Evolutionary conservation across 2,329 filamentous ascomycete genomes (phyloP).

Genomic region (Ophiosphaerella korrae): DNA sequence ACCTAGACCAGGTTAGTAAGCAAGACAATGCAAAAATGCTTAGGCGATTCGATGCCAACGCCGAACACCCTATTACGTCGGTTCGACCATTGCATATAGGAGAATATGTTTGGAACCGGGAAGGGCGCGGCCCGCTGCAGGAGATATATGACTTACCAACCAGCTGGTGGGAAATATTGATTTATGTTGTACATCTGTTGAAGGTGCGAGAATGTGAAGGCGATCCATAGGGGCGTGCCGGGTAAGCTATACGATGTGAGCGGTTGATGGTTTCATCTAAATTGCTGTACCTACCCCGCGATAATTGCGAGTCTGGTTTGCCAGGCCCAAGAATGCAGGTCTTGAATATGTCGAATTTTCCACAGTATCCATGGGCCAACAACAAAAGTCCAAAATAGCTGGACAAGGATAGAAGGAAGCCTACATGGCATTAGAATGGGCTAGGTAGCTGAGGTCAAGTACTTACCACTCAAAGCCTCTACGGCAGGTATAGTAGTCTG

Average conservation of each 20-base stretch:
- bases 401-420: constrained; percentile 45
- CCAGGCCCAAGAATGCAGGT: constrained; percentile 48
- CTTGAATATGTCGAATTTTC: constrained; percentile 45
- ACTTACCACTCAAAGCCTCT: constrained; percentile 69
- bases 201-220: constrained; percentile 41
- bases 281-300: constrained; percentile 34
- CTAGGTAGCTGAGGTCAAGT: background rate
- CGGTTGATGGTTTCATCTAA: background rate
- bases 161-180: constrained; percentile 40
- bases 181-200: constrained; percentile 31
- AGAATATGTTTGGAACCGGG: background rate
- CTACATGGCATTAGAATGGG: constrained; percentile 21
- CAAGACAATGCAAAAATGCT: background rate
- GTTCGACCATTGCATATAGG: constrained; percentile 1
- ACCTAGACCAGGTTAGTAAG: constrained; percentile 25
- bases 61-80: constrained; percentile 1
- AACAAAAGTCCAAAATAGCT: constrained; percentile 44
- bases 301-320: constrained; percentile 46
- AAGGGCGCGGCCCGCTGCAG: background rate
- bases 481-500: constrained; percentile 51
- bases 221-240: constrained; percentile 46
- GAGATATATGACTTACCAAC: constrained; percentile 34
- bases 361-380: constrained; percentile 47
- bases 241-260: constrained; percentile 38
- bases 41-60: background rate